These are phyloP conservation scores for Ramichloridium luteum DNA, from an alignment of 2,329 filamentous ascomycete genomes.

Conservation along the genomic window DNA sequence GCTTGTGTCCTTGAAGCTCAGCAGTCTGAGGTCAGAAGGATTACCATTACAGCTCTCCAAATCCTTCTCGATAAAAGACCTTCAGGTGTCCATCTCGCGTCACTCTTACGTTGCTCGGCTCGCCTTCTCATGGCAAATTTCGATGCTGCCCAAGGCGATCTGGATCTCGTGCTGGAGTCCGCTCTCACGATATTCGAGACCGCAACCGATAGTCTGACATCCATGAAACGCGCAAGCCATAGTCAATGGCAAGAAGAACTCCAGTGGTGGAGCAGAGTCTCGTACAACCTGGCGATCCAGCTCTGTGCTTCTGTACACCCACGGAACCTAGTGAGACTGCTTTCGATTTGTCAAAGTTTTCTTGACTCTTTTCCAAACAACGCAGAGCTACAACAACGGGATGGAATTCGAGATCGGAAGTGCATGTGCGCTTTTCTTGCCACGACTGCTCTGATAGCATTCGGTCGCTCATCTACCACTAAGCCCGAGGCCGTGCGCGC, in stretches of 20 bases:
- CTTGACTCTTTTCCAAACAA: slow-evolving; percentile 15
- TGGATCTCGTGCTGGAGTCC: slow-evolving; percentile 29
- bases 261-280: slow-evolving; percentile 72
- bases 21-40: slow-evolving; percentile 46
- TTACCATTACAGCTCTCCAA: slow-evolving; percentile 48
- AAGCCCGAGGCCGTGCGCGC: slow-evolving; percentile 26
- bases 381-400: slow-evolving; percentile 6
- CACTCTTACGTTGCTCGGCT: slow-evolving; percentile 48
- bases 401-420: slow-evolving; percentile 40
- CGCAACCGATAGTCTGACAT: slow-evolving; percentile 35
- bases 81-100: slow-evolving; percentile 45
- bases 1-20: slow-evolving; percentile 72
- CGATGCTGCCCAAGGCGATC: slow-evolving; percentile 20
- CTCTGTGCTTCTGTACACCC: slow-evolving; percentile 48
- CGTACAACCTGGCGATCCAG: slow-evolving; percentile 65
- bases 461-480: slow-evolving; percentile 37
- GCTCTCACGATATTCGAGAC: slow-evolving; percentile 45
- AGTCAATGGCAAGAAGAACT: slow-evolving; percentile 48
- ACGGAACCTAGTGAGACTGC: slow-evolving; percentile 42
- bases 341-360: slow-evolving; percentile 31
- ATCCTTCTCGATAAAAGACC: slow-evolving; percentile 46
- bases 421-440: slow-evolving; percentile 61
- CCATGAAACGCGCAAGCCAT: slow-evolving; percentile 24
- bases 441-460: slow-evolving; percentile 32
- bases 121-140: slow-evolving; percentile 36